A percentile compares a stretch with the other conserved stretches of the same genome.
Evolutionary conservation across 1,284 basidiomycete species (phyloP).

Genomic region (Fomitopsis palustris): DNA sequence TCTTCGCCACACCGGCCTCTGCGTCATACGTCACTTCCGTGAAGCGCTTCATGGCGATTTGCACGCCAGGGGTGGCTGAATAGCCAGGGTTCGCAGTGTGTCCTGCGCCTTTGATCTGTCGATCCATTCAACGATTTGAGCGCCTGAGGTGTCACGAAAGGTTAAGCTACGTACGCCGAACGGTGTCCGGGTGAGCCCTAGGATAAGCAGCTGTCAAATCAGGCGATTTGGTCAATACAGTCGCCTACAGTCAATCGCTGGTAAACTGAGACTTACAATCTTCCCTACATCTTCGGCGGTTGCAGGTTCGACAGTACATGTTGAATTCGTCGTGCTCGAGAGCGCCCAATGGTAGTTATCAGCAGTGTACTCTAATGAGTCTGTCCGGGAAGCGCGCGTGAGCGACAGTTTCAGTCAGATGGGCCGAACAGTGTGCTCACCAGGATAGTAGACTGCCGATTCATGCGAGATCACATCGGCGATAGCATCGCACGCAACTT

Average conservation of each 20-base stretch:
- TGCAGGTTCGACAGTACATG: background rate
- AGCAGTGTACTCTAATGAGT: background rate
- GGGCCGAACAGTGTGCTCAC: background rate
- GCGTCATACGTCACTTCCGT: constrained; percentile 34
- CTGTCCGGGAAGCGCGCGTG: background rate
- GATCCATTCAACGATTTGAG: background rate
- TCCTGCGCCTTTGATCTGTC: constrained; percentile 42
- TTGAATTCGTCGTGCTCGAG: background rate
- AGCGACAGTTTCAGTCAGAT: background rate
- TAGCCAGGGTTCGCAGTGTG: constrained; percentile 44
- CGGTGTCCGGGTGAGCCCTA: background rate
- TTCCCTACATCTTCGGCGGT: background rate
- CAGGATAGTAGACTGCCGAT: background rate
- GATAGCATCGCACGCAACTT: background rate
- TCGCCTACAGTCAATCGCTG: background rate
- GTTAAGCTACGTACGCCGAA: background rate
- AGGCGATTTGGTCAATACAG: background rate
- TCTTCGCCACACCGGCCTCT: constrained; percentile 29
- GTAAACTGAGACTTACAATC: background rate
- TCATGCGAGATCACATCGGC: background rate
- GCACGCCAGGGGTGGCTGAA: constrained; percentile 52
- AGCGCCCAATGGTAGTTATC: constrained; percentile 1
- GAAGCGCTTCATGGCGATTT: constrained; percentile 46
- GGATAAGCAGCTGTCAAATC: background rate
- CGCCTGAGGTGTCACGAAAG: background rate